Conservation (phyloP, 192 early-diverging fungal genomes). For the Coemansia sp. region DNA sequence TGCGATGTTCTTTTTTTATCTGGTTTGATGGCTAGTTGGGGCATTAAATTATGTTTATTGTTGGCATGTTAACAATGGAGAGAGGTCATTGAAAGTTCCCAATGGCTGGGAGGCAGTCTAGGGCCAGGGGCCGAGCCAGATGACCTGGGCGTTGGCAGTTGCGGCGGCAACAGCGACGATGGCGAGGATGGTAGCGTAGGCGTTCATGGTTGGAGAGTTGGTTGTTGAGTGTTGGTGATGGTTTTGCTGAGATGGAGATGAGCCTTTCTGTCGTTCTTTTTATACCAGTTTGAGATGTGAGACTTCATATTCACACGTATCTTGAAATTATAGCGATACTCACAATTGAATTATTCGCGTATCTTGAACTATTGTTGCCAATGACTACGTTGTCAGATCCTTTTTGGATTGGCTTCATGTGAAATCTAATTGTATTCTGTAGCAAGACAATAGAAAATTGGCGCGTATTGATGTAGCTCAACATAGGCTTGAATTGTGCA, state of each 20-base stretch:
- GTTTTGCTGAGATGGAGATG: not conserved
- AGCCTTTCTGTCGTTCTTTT: not conserved
- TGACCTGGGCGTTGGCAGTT: not conserved
- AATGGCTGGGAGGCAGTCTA: not conserved
- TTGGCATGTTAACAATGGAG: not conserved
- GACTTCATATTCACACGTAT: not conserved
- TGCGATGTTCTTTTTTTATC: too few relatives aligned
- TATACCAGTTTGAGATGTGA: not conserved
- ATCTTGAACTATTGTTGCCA: not conserved
- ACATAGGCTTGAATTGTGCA: not conserved
- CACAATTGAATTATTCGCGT: not conserved
- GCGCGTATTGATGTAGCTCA: not conserved
- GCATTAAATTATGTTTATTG: not conserved
- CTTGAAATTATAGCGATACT: not conserved
- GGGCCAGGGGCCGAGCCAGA: slow-evolving; percentile 6
- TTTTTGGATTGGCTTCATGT: not conserved
- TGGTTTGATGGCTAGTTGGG: too few relatives aligned
- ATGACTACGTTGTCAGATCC: not conserved
- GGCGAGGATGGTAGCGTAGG: slow-evolving; percentile 1
- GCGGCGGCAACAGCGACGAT: not conserved
- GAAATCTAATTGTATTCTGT: not conserved
- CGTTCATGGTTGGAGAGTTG: not conserved
- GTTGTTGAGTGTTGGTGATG: not conserved
- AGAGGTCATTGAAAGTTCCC: too few relatives aligned
- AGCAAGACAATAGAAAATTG: not conserved